Conservation (phyloP, 495 filamentous ascomycete species). For the Annulohypoxylon moriforme region DNA sequence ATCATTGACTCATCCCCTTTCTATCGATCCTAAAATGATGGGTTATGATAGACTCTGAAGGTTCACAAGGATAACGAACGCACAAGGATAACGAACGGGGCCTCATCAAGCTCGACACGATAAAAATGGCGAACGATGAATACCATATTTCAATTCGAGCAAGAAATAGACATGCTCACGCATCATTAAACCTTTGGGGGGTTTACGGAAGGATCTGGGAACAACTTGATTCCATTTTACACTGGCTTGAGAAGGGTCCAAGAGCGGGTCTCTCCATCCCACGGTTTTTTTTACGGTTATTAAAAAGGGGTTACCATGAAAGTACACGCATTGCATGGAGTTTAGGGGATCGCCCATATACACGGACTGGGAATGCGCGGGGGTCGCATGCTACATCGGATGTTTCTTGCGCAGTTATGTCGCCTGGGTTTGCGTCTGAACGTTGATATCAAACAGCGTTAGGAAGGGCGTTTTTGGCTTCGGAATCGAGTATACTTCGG, state of each 20-base stretch:
- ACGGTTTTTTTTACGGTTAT: not conserved
- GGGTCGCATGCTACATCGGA: not conserved
- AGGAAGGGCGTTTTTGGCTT: not conserved
- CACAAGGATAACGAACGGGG: too few relatives aligned
- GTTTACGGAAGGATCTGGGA: not conserved
- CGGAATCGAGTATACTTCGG: not conserved
- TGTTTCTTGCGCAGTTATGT: not conserved
- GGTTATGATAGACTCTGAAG: not conserved
- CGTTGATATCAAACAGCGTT: not conserved
- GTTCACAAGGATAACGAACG: not conserved
- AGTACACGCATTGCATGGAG: conserved; percentile 39
- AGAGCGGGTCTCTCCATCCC: conserved; percentile 5
- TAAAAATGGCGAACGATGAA: not conserved
- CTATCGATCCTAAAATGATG: too few relatives aligned
- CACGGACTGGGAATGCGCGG: not conserved
- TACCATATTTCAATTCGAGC: not conserved
- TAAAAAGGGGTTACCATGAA: conserved; percentile 12
- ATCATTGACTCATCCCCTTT: too few relatives aligned
- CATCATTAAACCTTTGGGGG: not conserved
- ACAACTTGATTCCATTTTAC: not conserved
- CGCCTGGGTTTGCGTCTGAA: not conserved
- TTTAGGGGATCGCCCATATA: conserved; percentile 17
- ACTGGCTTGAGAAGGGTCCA: not conserved
- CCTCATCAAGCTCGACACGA: not conserved
- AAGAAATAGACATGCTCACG: not conserved